Evolutionary conservation across 495 filamentous ascomycete genomes (phyloP), one percentile per base, ranked within the genome.

Genomic region (Emericellopsis terricola): DNA sequence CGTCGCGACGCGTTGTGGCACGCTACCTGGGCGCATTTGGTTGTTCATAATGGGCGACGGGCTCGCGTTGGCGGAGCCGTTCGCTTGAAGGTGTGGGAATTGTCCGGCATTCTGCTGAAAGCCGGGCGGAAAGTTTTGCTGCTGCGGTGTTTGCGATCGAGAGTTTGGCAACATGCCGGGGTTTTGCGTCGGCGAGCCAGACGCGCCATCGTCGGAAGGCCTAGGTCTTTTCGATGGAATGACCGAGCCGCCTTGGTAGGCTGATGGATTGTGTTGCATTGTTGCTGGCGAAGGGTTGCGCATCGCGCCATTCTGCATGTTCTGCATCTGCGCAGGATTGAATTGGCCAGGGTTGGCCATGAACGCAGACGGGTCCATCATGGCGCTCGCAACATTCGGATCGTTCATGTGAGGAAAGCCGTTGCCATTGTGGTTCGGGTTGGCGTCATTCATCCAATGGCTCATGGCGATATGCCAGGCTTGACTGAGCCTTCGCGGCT

Each of bases 91-190:
- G 46, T 89, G 82, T 37, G 83, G 73, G 51, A 84, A 89, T 46
- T 66, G 69, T 28, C 56, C 52, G 45, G 41, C 65, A 60, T 57
- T 75, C 71, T 49, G 73, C 45, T 43, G 69, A 43, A 47, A 60
- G 42, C 59, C 66, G 32, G 60, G 59, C 43, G 49, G 73, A 72
- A 45, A 78, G 23, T 26, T 26, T 55, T 43, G 69, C 43, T 91
- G 79, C 44, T 81, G 78, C 19, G 87, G 87, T 19, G 87, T 96
- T 44, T 93, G 86, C 42, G 87, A 86, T 53, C 86, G 83, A 53
- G 87, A 93, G 21, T 70, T 73, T 19, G 78, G 71, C 17, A 84
- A 53, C 50, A 75, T 76, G 15, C 74, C 76, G 11, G 80, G 74
- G 26, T 73, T 70, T 52, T 73, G 81, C 11, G 23, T 26, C 36